phyloP scores from a whole-genome alignment of 331 rosid species.

The Quercus lobata region DNA sequence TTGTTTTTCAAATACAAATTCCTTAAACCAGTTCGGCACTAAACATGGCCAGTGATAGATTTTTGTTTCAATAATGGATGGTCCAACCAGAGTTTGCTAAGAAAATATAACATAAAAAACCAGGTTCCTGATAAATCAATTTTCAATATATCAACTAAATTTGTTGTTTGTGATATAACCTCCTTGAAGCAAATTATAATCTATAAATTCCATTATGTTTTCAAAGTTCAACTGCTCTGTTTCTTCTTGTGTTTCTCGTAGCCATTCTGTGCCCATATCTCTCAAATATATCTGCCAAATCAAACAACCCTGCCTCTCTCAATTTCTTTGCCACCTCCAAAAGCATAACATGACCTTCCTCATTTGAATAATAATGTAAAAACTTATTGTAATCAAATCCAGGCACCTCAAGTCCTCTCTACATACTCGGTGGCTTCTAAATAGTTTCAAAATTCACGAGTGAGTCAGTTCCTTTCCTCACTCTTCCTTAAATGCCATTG shows the following conservation, averaged over 20 bases:
- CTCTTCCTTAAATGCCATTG: too few relatives aligned
- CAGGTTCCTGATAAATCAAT: too few relatives aligned
- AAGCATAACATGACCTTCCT: conserved; percentile 74
- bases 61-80: too few relatives aligned
- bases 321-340: conserved; percentile 67
- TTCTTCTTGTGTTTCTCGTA: conserved; percentile 71
- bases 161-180: neutral
- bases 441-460: too few relatives aligned
- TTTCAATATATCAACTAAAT: too few relatives aligned
- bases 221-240: conserved; percentile 16
- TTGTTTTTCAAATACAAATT: too few relatives aligned
- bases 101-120: too few relatives aligned
- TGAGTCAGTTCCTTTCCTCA: too few relatives aligned
- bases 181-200: neutral
- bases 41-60: too few relatives aligned
- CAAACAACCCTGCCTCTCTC: conserved; percentile 76
- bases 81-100: too few relatives aligned
- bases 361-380: conserved; percentile 68
- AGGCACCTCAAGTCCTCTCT: conserved; percentile 76
- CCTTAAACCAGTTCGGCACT: too few relatives aligned
- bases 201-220: neutral
- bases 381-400: conserved; percentile 78
- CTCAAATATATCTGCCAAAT: conserved; percentile 79
- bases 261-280: conserved; percentile 85
- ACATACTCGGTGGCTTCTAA: neutral